Base-by-base conservation (phyloP, 352 stramenopile genomes). In the Pythium dissimile region DNA sequence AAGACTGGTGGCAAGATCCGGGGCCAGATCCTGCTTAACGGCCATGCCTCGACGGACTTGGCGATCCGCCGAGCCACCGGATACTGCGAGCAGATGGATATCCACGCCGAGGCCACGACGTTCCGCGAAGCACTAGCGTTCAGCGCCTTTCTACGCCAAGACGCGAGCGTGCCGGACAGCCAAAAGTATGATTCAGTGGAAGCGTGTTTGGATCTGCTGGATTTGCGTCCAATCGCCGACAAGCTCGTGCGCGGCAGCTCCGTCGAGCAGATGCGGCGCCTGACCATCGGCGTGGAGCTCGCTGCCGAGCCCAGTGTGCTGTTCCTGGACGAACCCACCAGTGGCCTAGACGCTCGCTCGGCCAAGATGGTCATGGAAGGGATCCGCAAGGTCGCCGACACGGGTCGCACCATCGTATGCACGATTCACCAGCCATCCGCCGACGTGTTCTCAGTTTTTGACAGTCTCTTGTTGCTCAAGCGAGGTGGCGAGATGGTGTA, bases 81-180 rank as follows among this genome's bases (percentile, higher is more conserved):
- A n/a, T 82, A 82, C 52, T 82, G 72, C 24, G 69, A 81, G 41
- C 69, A 77, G 45, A 96, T 96, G 64, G 92, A 98, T 49, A 86
- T 90, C 32, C 84, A 98, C 42, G 88, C 84, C 24, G 77, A 86
- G 31, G 96, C 88, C 3, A 77, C 84, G 3, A 98, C 94, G 3
- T 93, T 96, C 41, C 75, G 89, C 21, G 94, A 98, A 55, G 86
- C 89, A 12, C 82, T 98, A 16, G 73, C 74, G 4, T 98, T 98
- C 64, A 95, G 83, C 34, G 89, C 92, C 0, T 90, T 90, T 54
- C 67, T 98, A 44, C 76, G 92, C 18, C 77, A 87, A 31, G 54
- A 41, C 13, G 58, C 59, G 9, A 53, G 43, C 15, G 37, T 74
- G 1, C 32, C 64, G n/a, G 41, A 82, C 56, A 35, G 35, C 52